phyloP scores from a whole-genome alignment of 2,329 filamentous ascomycete genomes.

The Aspergillus pseudotamarii region DNA sequence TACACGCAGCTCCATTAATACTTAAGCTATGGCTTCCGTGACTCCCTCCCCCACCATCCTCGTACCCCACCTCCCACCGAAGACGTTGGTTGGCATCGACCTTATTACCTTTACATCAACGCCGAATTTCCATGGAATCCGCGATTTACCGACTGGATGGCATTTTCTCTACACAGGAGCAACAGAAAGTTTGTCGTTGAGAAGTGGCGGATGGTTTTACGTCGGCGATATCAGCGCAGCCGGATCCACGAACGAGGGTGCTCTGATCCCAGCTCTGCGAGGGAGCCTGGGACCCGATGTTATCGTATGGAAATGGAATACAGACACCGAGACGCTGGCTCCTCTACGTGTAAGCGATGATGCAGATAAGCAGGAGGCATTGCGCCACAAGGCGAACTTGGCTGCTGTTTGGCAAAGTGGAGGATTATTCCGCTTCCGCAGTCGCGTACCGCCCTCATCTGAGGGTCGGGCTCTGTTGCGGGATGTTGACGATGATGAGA shows the following conservation, averaged over 20 bases:
- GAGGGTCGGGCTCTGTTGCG: constrained; percentile 1
- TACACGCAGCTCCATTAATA: background rate
- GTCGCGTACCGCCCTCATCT: constrained; percentile 38
- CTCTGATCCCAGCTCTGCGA: constrained; percentile 18
- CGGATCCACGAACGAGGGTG: constrained; percentile 17
- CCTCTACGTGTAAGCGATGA: constrained; percentile 36
- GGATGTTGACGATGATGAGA: constrained; percentile 28
- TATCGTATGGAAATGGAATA: constrained; percentile 58
- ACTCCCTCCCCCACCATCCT: constrained; percentile 46
- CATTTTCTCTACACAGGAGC: constrained; percentile 66
- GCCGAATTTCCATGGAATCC: constrained; percentile 63
- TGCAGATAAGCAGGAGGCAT: constrained; percentile 47
- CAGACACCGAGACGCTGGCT: constrained; percentile 38
- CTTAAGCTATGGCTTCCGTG: constrained; percentile 7
- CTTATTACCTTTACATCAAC: constrained; percentile 65
- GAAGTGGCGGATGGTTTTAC: constrained; percentile 65
- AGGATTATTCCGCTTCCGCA: constrained; percentile 44
- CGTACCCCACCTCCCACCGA: constrained; percentile 48
- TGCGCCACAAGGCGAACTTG: constrained; percentile 59
- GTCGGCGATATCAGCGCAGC: constrained; percentile 43
- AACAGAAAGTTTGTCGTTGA: constrained; percentile 60
- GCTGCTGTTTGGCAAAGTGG: constrained; percentile 59
- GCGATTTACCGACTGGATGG: constrained; percentile 59
- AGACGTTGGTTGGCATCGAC: constrained; percentile 55
- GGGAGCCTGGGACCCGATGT: constrained; percentile 45